Evolutionary conservation across 495 filamentous ascomycete species (phyloP).

Genomic region (Trichoderma orchidacearum): DNA sequence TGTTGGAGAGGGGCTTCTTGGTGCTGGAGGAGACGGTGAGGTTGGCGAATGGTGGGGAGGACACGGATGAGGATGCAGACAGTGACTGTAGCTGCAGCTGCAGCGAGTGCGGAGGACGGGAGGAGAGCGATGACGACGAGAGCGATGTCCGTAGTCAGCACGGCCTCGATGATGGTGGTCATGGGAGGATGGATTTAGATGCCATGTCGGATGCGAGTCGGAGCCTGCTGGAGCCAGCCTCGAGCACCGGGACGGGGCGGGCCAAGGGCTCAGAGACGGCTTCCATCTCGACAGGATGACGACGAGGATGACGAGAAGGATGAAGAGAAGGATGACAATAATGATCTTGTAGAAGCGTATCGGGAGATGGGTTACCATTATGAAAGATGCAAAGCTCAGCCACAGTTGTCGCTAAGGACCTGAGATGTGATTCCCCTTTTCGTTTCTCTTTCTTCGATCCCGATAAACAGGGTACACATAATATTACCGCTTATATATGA

Average conservation of each 20-base stretch:
- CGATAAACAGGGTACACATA: background rate
- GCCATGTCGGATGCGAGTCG: conserved; percentile 3
- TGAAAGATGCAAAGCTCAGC: no score
- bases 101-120: conserved; percentile 14
- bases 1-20: conserved; percentile 81
- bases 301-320: no score
- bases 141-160: background rate
- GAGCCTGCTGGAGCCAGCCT: background rate
- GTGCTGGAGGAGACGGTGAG: conserved; percentile 78
- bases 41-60: conserved; percentile 37
- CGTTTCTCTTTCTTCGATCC: background rate
- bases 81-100: conserved; percentile 18
- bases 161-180: background rate
- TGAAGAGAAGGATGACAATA: no score
- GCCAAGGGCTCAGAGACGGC: conserved; percentile 3
- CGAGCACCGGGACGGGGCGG: conserved; percentile 3
- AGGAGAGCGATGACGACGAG: background rate
- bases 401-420: no score
- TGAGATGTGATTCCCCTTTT: background rate
- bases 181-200: conserved; percentile 2
- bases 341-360: no score
- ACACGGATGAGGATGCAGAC: conserved; percentile 15
- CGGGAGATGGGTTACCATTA: no score
- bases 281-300: background rate
- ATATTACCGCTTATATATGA: no score